These are phyloP conservation scores for Ulvella scutata DNA, from an alignment of 139 green algal genomes.

Conservation along the genomic window DNA sequence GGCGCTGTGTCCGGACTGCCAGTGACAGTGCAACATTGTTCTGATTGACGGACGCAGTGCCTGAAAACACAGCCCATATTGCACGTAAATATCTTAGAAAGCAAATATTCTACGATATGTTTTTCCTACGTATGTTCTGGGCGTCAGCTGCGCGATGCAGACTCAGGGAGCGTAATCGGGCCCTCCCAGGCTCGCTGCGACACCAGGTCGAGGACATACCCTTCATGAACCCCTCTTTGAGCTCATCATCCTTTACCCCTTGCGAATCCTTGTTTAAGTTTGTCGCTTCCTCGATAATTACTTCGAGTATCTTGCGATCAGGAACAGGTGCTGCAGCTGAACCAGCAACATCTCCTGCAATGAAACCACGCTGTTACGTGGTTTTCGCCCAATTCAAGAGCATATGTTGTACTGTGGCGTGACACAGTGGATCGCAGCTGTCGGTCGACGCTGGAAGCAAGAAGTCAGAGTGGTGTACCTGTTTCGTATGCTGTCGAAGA, in stretches of 20 bases:
- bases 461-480: too few relatives aligned
- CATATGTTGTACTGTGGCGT: too few relatives aligned
- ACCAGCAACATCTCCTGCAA: too few relatives aligned
- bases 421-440: too few relatives aligned
- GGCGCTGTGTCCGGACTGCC: neutral
- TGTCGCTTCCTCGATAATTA: neutral
- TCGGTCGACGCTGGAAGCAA: too few relatives aligned
- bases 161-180: neutral
- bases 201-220: neutral
- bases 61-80: neutral
- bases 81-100: neutral
- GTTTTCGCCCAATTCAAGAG: too few relatives aligned
- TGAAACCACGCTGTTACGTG: too few relatives aligned
- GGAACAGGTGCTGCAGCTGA: too few relatives aligned
- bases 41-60: neutral
- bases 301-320: neutral
- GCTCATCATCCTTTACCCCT: neutral
- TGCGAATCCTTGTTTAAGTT: neutral
- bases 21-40: neutral
- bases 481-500: too few relatives aligned
- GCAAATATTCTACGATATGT: neutral
- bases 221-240: neutral
- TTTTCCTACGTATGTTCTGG: too few relatives aligned
- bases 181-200: neutral
- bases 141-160: too few relatives aligned